phyloP scores from a whole-genome alignment of 176 grass and related monocot species.

The Carex littledalei region DNA sequence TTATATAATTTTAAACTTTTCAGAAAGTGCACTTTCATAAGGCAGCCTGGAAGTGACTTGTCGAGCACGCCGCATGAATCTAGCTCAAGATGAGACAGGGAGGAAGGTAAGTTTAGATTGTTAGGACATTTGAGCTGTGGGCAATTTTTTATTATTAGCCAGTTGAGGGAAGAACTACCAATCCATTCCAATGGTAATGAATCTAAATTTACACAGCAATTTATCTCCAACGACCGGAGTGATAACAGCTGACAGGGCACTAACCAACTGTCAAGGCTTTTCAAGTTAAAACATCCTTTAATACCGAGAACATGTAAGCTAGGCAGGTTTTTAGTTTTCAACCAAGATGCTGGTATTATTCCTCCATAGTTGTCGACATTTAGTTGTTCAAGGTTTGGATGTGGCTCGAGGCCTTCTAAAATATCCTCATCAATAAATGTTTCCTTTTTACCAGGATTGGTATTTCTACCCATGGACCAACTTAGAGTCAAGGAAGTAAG shows the following conservation, averaged over 20 bases:
- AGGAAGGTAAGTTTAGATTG: slow-evolving; percentile 19
- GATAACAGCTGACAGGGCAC: not conserved
- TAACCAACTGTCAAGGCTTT: not conserved
- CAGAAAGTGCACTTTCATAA: slow-evolving; percentile 13
- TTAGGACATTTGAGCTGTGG: not conserved
- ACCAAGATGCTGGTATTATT: slow-evolving; percentile 14
- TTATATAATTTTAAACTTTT: not conserved
- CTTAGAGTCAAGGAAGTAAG: slow-evolving; percentile 8
- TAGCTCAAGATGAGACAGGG: slow-evolving; percentile 15
- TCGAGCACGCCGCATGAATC: slow-evolving; percentile 11
- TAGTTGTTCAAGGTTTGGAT: slow-evolving; percentile 12
- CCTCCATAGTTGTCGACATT: slow-evolving; percentile 18
- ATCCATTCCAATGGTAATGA: not conserved
- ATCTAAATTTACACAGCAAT: not conserved
- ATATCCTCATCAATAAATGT: not conserved
- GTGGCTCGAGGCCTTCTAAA: slow-evolving; percentile 16
- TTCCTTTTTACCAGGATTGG: not conserved
- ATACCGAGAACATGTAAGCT: not conserved
- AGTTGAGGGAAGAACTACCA: not conserved
- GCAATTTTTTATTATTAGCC: slow-evolving; percentile 4
- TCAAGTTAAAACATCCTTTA: not conserved
- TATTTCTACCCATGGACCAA: not conserved
- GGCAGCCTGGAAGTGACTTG: slow-evolving; percentile 9
- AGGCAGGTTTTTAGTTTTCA: not conserved
- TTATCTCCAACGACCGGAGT: not conserved